Evolutionary conservation across 306 rosid species (phyloP), one percentile per base, ranked within the genome.

Genomic region (Inga oerstediana): DNA sequence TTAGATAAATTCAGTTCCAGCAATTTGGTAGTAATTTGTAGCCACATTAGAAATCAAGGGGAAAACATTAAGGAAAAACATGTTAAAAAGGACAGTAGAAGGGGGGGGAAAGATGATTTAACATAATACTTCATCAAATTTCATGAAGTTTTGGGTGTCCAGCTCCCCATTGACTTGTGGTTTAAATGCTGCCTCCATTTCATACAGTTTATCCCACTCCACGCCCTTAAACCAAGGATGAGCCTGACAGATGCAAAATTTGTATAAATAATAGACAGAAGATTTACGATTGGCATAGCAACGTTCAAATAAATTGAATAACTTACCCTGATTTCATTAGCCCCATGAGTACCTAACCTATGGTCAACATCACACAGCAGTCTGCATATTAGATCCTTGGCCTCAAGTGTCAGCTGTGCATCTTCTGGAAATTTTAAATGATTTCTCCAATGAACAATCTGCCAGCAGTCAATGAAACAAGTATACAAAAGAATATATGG

Each of bases 121-220:
- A 66, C 78, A 81, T 20, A 27, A 77, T 89, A 96, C 99, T 90
- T 96, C 99, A 82, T 96, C 98, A 91, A 96, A 96, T 89, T 93
- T 96, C 98, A 96, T 96, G 84, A 96, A 96, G 91, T 96, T 96
- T 86, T 93, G 99, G 88, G 99, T 96, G 87, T 96, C 99, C 83
- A 96, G 93, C 89, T 96, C 99, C 77, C 94, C 97, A 19, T 92
- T 96, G 77, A 96, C 97, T 90, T 92, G 93, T 86, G 99, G 99
- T 74, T 91, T 93, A 85, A 93, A 92, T 79, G 99, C 99, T 87
- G 98, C 99, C 34, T 91, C 99, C 98, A 81, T 91, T 88, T 96
- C 98, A 83, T 96, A 96, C 77, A 96, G 90, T 81, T 88, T 96
- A 84, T 93, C 98, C 99, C 99, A 96, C 85, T 90, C 83, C 58